phyloP scores from a whole-genome alignment of 306 rosid genomes.

The Amphicarpaea edgeworthii region DNA sequence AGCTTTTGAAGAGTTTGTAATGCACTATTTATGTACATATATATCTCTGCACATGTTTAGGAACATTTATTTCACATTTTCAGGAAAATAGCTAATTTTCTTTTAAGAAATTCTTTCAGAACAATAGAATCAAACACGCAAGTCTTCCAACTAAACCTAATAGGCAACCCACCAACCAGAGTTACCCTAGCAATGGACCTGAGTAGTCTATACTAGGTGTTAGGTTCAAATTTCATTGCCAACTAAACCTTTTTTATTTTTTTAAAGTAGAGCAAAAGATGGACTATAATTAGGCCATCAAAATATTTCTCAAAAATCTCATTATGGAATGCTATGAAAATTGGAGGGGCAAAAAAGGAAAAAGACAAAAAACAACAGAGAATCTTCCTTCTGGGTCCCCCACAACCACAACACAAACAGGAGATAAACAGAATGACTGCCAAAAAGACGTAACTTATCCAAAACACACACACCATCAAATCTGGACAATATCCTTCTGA shows the following conservation, averaged over 20 bases:
- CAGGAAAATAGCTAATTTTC: background rate
- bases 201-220: background rate
- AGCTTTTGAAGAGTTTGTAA: background rate
- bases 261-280: background rate
- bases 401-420: slow-evolving; percentile 2
- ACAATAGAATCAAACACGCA: background rate
- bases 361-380: background rate
- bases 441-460: background rate
- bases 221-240: background rate
- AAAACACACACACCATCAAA: background rate
- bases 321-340: background rate
- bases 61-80: background rate
- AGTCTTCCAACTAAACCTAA: background rate
- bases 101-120: background rate
- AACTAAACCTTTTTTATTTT: no score
- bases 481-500: background rate
- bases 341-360: background rate
- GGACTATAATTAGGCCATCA: background rate
- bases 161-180: background rate
- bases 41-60: background rate
- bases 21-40: background rate
- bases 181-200: background rate
- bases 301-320: background rate
- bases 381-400: slow-evolving; percentile 13
- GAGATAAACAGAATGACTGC: background rate